Conservation (phyloP, 2,329 filamentous ascomycete species). For the Calonectria fujianensis region DNA sequence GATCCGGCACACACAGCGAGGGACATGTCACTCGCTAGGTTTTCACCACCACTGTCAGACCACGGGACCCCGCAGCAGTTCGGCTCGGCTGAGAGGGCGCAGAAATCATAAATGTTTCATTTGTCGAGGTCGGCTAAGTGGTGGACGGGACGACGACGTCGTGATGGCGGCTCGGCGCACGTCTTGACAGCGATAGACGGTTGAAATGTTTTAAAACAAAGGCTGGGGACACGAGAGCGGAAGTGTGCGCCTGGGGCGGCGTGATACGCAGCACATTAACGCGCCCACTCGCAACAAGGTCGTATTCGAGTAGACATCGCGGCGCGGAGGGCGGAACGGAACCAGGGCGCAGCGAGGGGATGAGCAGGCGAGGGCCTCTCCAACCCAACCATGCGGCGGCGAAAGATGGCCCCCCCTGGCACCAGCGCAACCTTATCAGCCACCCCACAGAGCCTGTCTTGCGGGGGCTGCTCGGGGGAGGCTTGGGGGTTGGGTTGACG, state of each 20-base stretch:
- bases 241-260: conserved; percentile 7
- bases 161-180: neutral
- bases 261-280: neutral
- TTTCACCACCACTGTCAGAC: conserved; percentile 6
- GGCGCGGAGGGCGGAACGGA: neutral
- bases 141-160: neutral
- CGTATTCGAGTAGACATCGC: conserved; percentile 20
- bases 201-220: neutral
- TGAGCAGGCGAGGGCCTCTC: neutral
- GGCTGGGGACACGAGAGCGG: conserved; percentile 12
- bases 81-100: neutral
- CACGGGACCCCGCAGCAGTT: conserved; percentile 7
- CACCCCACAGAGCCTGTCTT: conserved; percentile 50
- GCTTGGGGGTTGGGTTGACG: conserved; percentile 21
- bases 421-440: conserved; percentile 50
- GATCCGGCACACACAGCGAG: conserved; percentile 4
- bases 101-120: conserved; percentile 3
- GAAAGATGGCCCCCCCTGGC: conserved; percentile 38
- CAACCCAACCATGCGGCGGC: conserved; percentile 23
- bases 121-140: neutral
- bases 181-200: neutral
- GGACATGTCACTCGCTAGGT: conserved; percentile 10
- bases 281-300: conserved; percentile 21
- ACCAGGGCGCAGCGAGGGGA: conserved; percentile 13
- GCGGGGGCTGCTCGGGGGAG: conserved; percentile 29